Evolutionary conservation across 2,329 filamentous ascomycete species (phyloP), one percentile per base, ranked within the genome.

Genomic region (Pseudocercospora fuligena): DNA sequence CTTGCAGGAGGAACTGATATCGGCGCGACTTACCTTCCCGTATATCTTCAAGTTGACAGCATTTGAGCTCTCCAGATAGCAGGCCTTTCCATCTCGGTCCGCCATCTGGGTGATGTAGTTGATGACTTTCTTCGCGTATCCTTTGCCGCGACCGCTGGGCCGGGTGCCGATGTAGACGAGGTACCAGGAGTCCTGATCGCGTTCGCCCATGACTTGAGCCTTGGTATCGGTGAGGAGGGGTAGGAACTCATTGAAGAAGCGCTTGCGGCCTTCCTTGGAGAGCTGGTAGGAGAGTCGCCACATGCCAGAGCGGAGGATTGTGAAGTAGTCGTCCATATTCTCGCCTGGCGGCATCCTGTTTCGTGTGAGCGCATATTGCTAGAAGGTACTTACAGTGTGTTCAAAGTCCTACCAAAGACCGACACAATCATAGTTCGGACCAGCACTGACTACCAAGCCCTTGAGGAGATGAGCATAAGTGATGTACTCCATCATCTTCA

Each of bases 81-180:
- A 89, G 25, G 89, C 84, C 49, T 86, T 84, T 56, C 87, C 85
- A 74, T 92, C 89, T 16, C 79, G 78, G 76, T 95, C 92, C 53
- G 92, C 91, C 82, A 84, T 84, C 53, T 79, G 80, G 61, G 89
- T 88, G 80, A 93, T 89, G 76, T 92, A 84, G 77, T 89, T 84
- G 70, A 95, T 87, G 69, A 94, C 83, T 80, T 88, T 89, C 71
- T 85, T 85, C 16, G 88, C 91, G 78, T 92, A 92, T 11, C 92
- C 92, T 72, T 89, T 89, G 57, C 91, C 88, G 67, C 90, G 87
- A 4, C 89, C 88, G 68, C 83, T 84, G 36, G 90, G 88, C 78
- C 89, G 90, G 60, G 91, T 93, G 69, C 92, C 92, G 68, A 96
- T 84, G 79, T 94, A 95, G 57, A 93, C 91, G 63, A 96, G 88